Base-by-base conservation (phyloP, 108 stramenopile species). In the Cafeteria roenbergensis region DNA sequence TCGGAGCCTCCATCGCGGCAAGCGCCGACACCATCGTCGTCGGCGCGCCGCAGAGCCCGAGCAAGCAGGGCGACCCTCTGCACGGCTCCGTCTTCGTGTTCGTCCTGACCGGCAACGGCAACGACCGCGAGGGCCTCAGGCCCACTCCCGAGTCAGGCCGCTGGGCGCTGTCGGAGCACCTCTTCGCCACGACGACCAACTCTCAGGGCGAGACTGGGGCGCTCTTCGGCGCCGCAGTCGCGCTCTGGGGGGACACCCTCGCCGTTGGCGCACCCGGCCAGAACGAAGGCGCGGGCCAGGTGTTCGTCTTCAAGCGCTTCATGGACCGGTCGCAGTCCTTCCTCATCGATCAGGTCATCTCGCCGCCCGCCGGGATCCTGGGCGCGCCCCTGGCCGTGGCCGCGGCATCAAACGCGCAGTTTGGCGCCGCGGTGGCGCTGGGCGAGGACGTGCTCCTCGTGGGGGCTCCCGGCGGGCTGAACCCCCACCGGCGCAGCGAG, bases 141-240 rank as follows among this genome's bases (percentile, higher is more conserved):
- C 9, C 4, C 55, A 17, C 4, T 4, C 28, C 28, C 12, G 33
- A 52, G 33, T 27, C 28, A 6, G 64, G 51, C 34, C 22, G 29
- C 35, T 65, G 64, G 64, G n/a, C 53, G 32, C 64, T 48, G 35
- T 53, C 52, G 20, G 51, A 65, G 53, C 48, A 54, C 0, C 51
- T 65, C n/a, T 6, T 55, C 25, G 53, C 34, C 20, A 29, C 12
- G 42, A 48, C 42, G 6, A 12, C 42, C 42, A 48, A 48, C 42
- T 12, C 30, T 3, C 51, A 65, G 8, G 37, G 64, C 14, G 64
- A 20, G 29, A 22, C 53, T 9, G 33, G 32, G 1, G 51, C 52
- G 30, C 22, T 17, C 8, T 87, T 87, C 65, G 87, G 88, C 28
- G 61, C 65, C 8, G 69, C 81, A 21, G 74, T 89, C 14, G 73